Evolutionary conservation across 495 filamentous ascomycete species (phyloP).

Genomic region (Aspergillus nanangensis): DNA sequence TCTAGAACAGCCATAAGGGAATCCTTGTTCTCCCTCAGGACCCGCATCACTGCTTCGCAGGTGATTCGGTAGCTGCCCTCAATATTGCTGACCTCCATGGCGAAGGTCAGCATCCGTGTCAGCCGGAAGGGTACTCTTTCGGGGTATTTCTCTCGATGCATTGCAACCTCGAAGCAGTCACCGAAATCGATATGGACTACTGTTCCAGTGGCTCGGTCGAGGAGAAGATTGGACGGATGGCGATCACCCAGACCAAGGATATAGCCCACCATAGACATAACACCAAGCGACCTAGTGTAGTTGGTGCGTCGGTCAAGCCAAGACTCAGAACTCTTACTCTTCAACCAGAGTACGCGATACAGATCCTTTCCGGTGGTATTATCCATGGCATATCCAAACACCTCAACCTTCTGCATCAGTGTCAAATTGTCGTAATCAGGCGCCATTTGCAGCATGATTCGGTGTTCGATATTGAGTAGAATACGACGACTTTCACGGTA

Average conservation of each 20-base stretch:
- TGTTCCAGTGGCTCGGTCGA: conserved; percentile 90
- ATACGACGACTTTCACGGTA: conserved; percentile 97
- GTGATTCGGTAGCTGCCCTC: conserved; percentile 97
- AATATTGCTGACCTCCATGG: conserved; percentile 99
- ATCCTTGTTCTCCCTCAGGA: conserved; percentile 94
- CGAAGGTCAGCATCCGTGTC: conserved; percentile 97
- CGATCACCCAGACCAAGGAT: conserved; percentile 95
- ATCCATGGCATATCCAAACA: conserved; percentile 97
- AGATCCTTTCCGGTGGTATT: conserved; percentile 98
- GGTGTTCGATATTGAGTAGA: conserved; percentile 96
- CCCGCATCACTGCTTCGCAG: conserved; percentile 97
- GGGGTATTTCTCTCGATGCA: conserved; percentile 99
- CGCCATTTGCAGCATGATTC: conserved; percentile 99
- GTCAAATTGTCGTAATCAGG: conserved; percentile 98
- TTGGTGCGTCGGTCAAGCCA: conserved; percentile 97
- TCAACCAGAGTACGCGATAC: conserved; percentile 96
- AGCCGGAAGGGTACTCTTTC: conserved; percentile 96
- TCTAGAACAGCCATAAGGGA: conserved; percentile 97
- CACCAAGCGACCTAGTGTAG: conserved; percentile 93
- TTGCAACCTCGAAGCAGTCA: conserved; percentile 98
- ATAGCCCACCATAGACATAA: conserved; percentile 99
- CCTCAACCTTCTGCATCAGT: conserved; percentile 99
- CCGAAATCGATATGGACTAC: conserved; percentile 99
- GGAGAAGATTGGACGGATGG: conserved; percentile 95
- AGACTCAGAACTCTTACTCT: conserved; percentile 95